phyloP scores from a whole-genome alignment of 2,329 filamentous ascomycete species.

The Trichoderma koningii region DNA sequence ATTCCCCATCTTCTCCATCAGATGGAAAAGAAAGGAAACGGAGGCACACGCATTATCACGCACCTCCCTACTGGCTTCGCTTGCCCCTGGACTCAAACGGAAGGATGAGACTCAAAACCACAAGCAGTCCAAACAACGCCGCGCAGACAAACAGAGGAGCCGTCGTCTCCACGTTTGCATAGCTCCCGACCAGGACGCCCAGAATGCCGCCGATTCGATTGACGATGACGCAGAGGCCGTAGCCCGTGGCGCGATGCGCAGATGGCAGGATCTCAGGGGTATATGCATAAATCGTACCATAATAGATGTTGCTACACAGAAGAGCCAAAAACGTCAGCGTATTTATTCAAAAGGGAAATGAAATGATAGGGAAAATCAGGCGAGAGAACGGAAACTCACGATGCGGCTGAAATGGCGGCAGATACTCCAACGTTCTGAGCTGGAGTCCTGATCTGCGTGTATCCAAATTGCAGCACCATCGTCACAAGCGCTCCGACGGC shows the following conservation, averaged over 20 bases:
- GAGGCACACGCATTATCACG: background rate
- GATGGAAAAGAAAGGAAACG: background rate
- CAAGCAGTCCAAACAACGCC: conserved; percentile 26
- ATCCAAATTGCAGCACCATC: conserved; percentile 27
- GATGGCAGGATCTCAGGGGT: conserved; percentile 27
- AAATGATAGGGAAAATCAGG: background rate
- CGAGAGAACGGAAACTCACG: background rate
- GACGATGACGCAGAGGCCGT: conserved; percentile 27
- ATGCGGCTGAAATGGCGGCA: conserved; percentile 26
- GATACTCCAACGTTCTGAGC: conserved; percentile 28
- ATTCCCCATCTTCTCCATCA: background rate
- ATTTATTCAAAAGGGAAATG: background rate
- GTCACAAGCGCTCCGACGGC: conserved; percentile 19
- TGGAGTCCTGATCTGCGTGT: conserved; percentile 27
- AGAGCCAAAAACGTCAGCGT: background rate
- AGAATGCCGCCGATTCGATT: conserved; percentile 27
- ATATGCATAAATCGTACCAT: conserved; percentile 28
- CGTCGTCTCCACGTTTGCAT: conserved; percentile 28
- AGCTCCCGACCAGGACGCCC: conserved; percentile 26
- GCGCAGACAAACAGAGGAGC: conserved; percentile 29
- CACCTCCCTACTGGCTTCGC: conserved; percentile 19
- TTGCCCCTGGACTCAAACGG: conserved; percentile 28
- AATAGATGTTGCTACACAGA: conserved; percentile 24
- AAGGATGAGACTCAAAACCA: conserved; percentile 26
- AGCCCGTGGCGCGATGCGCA: conserved; percentile 27